Evolutionary conservation across 1,284 basidiomycete genomes (phyloP).

Genomic region (Melampsora americana): DNA sequence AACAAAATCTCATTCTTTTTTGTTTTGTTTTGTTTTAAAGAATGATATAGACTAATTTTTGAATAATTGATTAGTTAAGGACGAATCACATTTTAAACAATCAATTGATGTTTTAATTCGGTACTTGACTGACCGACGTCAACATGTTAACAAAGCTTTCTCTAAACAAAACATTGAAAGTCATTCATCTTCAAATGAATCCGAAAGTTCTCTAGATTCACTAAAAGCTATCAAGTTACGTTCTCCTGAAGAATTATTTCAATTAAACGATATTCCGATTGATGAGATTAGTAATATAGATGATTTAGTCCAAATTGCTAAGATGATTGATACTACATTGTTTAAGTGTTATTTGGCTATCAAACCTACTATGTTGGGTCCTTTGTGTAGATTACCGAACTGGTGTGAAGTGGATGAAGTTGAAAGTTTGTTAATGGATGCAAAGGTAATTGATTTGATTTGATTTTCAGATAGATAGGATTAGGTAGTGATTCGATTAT

Average conservation of each 20-base stretch:
- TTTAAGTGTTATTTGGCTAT: conserved; percentile 89
- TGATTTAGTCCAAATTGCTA: conserved; percentile 78
- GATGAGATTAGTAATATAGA: conserved; percentile 66
- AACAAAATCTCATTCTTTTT: no score
- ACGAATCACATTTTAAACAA: conserved; percentile 26
- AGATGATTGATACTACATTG: conserved; percentile 90
- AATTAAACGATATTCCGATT: conserved; percentile 69
- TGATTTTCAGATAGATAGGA: no score
- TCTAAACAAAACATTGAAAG: conserved; percentile 67
- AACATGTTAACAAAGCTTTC: conserved; percentile 74
- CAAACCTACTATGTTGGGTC: conserved; percentile 76
- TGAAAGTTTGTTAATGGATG: conserved; percentile 75
- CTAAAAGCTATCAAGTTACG: conserved; percentile 49
- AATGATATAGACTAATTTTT: not conserved
- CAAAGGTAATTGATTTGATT: conserved; percentile 62
- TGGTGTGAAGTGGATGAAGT: conserved; percentile 97
- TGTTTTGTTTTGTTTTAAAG: not conserved
- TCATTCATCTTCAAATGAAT: conserved; percentile 57
- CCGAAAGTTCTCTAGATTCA: not conserved
- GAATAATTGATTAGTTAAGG: no score
- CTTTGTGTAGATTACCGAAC: conserved; percentile 84
- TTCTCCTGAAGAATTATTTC: conserved; percentile 69
- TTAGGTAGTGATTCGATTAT: no score
- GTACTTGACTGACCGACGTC: conserved; percentile 74
- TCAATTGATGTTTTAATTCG: conserved; percentile 58